Evolutionary conservation across 371 early-diverging fungal genomes (phyloP).

Genomic region (Amoeboaphelidium protococcarum): DNA sequence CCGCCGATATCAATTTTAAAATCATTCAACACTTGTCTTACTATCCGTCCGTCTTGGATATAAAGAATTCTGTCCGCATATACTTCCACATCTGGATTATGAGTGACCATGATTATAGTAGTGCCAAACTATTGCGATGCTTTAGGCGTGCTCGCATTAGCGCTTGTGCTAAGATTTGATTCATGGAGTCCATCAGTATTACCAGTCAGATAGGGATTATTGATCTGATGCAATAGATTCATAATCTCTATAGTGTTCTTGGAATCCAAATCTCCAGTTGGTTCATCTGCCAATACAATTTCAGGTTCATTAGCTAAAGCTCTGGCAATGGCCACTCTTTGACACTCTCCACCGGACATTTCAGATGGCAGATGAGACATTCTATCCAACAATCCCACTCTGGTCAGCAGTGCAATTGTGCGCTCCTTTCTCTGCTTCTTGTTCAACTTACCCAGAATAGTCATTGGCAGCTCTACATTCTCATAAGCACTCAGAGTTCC

Average conservation of each 20-base stretch:
- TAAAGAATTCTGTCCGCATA: conserved; percentile 11
- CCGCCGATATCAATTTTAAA: no score
- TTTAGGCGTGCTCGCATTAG: no score
- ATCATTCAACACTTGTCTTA: conserved; percentile 8
- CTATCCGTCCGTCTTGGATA: conserved; percentile 9
- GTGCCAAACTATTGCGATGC: conserved; percentile 5
- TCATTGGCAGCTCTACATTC: conserved; percentile 13
- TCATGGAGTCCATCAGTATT: no score
- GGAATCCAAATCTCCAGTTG: conserved; percentile 9
- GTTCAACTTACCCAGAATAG: conserved; percentile 7
- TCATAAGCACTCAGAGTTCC: conserved; percentile 10
- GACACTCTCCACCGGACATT: conserved; percentile 12
- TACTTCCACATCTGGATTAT: conserved; percentile 12
- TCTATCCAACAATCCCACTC: conserved; percentile 10
- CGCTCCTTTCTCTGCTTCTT: conserved; percentile 2
- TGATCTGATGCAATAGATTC: conserved; percentile 9
- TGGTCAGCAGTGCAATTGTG: conserved; percentile 5
- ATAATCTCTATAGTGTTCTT: conserved; percentile 9
- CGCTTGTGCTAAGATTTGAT: no score
- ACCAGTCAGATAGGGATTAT: no score
- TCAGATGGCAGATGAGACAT: conserved; percentile 11
- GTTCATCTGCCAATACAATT: conserved; percentile 15
- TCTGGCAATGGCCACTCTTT: conserved; percentile 12
- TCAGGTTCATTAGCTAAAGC: conserved; percentile 11
- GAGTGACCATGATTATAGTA: conserved; percentile 12